Percentiles rank a stretch among this genome's conserved stretches.
Evolutionary conservation across 768 basidiomycete genomes (phyloP).

Genomic region (Suillus cothurnatus): DNA sequence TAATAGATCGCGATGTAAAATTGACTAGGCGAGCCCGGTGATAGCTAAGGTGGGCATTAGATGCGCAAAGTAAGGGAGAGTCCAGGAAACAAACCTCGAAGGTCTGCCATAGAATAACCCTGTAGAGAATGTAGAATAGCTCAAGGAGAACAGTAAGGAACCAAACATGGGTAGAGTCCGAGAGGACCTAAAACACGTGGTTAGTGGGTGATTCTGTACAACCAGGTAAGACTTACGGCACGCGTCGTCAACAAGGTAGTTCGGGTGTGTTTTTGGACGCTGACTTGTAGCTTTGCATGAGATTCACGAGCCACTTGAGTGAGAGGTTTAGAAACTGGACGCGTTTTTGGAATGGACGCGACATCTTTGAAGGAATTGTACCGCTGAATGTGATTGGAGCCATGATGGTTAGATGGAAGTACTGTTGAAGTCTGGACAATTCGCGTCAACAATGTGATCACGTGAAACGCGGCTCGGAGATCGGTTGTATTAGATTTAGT

Average conservation of each 20-base stretch:
- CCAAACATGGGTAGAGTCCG: constrained; percentile 67
- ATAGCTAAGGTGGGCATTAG: not conserved
- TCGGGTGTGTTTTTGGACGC: constrained; percentile 21
- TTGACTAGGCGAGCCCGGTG: constrained; percentile 6
- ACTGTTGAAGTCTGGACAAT: constrained; percentile 12
- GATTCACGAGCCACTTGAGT: constrained; percentile 24
- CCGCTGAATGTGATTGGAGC: constrained; percentile 49
- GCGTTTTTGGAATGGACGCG: constrained; percentile 31
- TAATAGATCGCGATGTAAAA: constrained; percentile 40
- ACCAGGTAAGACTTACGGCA: constrained; percentile 23
- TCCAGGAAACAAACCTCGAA: constrained; percentile 37
- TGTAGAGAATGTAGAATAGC: constrained; percentile 52
- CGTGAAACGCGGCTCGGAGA: not conserved
- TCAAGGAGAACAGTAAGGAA: constrained; percentile 55
- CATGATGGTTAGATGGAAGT: constrained; percentile 34
- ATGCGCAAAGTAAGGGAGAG: not conserved
- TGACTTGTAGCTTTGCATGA: constrained; percentile 22
- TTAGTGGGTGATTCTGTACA: constrained; percentile 4
- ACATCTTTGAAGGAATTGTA: constrained; percentile 56
- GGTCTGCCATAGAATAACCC: constrained; percentile 55
- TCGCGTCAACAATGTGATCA: constrained; percentile 15
- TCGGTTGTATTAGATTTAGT: not conserved
- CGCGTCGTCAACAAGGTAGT: constrained; percentile 25
- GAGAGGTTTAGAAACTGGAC: constrained; percentile 22
- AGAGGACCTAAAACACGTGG: constrained; percentile 47